Conservation (phyloP, 495 filamentous ascomycete genomes). For the Penicillium atrosanguineum region DNA sequence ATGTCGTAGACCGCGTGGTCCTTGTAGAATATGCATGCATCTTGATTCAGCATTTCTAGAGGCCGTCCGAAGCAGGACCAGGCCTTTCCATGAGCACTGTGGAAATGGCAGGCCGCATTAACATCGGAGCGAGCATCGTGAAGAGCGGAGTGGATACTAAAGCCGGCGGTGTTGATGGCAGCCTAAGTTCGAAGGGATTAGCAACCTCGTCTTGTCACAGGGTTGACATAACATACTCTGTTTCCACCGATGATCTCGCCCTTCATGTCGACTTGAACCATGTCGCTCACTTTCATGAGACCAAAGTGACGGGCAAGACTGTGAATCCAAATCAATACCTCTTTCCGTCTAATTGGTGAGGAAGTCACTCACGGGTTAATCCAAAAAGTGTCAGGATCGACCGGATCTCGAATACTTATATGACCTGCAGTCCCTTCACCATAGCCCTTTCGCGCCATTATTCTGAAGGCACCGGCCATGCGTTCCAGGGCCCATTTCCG, state of each 20-base stretch:
- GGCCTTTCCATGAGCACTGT: slow-evolving; percentile 27
- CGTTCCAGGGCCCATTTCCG: slow-evolving; percentile 48
- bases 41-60: slow-evolving; percentile 39
- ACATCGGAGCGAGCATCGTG: slow-evolving; percentile 30
- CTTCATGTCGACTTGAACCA: slow-evolving; percentile 28
- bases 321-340: slow-evolving; percentile 27
- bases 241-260: slow-evolving; percentile 40
- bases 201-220: too few species aligned
- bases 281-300: slow-evolving; percentile 30
- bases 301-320: slow-evolving; percentile 31
- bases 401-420: slow-evolving; percentile 31
- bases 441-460: slow-evolving; percentile 25
- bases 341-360: slow-evolving; percentile 5
- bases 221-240: slow-evolving; percentile 6
- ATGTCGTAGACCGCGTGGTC: slow-evolving; percentile 49
- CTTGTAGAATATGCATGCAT: slow-evolving; percentile 51
- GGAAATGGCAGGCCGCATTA: slow-evolving; percentile 33
- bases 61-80: slow-evolving; percentile 25
- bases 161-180: slow-evolving; percentile 51
- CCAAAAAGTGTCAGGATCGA: slow-evolving; percentile 50
- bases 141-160: slow-evolving; percentile 49
- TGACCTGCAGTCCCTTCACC: slow-evolving; percentile 31
- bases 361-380: slow-evolving; percentile 33
- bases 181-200: too few species aligned
- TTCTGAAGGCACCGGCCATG: slow-evolving; percentile 37